Percentiles rank a stretch among this genome's conserved stretches.
Evolutionary conservation across 768 basidiomycete species (phyloP).

Genomic region (Leccinum truebloodii): DNA sequence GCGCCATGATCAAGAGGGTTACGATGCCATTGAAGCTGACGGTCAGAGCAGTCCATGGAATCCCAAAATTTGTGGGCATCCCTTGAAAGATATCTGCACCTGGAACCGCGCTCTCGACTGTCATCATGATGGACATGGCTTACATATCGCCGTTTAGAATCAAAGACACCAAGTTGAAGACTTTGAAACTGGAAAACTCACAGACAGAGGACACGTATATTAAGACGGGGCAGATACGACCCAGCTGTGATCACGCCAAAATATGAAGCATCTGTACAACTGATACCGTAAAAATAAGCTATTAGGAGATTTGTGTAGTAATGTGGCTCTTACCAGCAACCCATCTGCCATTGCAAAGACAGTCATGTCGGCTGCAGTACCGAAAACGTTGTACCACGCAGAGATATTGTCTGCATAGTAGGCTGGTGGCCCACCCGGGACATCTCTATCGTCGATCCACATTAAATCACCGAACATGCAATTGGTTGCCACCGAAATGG

Average conservation of each 20-base stretch:
- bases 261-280: background rate
- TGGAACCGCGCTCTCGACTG: background rate
- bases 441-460: background rate
- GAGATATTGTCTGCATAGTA: background rate
- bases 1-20: background rate
- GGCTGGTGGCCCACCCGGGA: background rate
- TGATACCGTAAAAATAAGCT: background rate
- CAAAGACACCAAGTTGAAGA: background rate
- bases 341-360: background rate
- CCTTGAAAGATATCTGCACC: background rate
- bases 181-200: no score
- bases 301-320: background rate
- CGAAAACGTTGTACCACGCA: background rate
- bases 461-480: background rate
- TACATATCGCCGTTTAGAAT: background rate
- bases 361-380: background rate
- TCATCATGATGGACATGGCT: background rate
- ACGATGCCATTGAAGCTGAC: constrained; percentile 1
- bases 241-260: background rate
- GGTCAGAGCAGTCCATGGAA: background rate
- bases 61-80: background rate
- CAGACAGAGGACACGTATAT: background rate
- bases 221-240: background rate
- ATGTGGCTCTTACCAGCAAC: background rate
- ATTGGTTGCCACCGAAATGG: background rate